phyloP scores from a whole-genome alignment of 1,139 yeast species.

The Yamadazyma conglobata region DNA sequence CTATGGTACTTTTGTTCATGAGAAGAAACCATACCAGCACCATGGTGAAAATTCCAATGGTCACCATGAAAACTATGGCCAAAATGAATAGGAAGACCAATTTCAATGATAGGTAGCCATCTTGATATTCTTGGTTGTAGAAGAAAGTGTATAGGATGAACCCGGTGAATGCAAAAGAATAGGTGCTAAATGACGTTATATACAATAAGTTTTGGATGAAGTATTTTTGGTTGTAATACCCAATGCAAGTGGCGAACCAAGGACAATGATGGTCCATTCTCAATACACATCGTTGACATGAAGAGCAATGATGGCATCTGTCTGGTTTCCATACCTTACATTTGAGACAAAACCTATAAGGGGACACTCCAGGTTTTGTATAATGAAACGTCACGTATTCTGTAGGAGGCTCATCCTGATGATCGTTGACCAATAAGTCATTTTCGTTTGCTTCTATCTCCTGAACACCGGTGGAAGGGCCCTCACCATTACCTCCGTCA shows the following conservation, averaged over 20 bases:
- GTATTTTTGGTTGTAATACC: conserved; percentile 27
- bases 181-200: conserved; percentile 46
- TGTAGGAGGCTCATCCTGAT: conserved; percentile 13
- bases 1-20: conserved; percentile 76
- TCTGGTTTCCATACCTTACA: conserved; percentile 93
- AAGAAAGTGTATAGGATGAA: conserved; percentile 51
- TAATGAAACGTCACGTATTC: conserved; percentile 14
- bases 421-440: not conserved
- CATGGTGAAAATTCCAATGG: conserved; percentile 55
- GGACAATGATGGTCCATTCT: conserved; percentile 95
- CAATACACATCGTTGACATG: conserved; percentile 66
- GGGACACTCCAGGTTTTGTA: conserved; percentile 14
- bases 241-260: conserved; percentile 91
- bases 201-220: conserved; percentile 67
- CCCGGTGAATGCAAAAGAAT: conserved; percentile 37
- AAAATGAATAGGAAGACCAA: conserved; percentile 59
- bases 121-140: conserved; percentile 33
- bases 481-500: no score
- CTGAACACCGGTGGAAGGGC: no score
- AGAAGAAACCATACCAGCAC: conserved; percentile 61
- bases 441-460: no score
- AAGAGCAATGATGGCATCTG: conserved; percentile 84
- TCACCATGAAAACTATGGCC: conserved; percentile 59
- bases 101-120: conserved; percentile 49
- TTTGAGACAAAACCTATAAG: conserved; percentile 43